phyloP scores from a whole-genome alignment of 495 filamentous ascomycete genomes.

The Hypoxylon subgilvum region DNA sequence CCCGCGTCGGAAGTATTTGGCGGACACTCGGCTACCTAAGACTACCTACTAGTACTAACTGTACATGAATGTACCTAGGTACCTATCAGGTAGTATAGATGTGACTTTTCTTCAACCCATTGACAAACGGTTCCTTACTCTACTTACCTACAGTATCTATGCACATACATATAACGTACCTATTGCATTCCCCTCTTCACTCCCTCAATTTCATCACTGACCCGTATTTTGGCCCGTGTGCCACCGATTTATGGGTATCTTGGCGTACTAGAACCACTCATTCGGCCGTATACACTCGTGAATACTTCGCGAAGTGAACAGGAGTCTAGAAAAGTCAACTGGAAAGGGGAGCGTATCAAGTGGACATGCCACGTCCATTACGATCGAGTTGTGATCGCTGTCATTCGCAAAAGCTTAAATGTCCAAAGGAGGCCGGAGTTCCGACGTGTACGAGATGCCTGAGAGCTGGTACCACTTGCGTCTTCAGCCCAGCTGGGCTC shows the following conservation, averaged over 20 bases:
- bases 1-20: too few relatives aligned
- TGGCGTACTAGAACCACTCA: not conserved
- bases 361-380: slow-evolving; percentile 35
- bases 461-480: slow-evolving; percentile 42
- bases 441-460: slow-evolving; percentile 43
- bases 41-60: too few relatives aligned
- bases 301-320: not conserved
- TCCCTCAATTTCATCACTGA: too few relatives aligned
- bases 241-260: not conserved
- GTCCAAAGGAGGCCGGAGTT: slow-evolving; percentile 40
- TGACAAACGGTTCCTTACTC: too few relatives aligned
- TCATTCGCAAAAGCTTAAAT: slow-evolving; percentile 49
- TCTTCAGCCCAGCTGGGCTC: slow-evolving; percentile 45
- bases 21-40: too few relatives aligned
- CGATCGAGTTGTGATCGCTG: slow-evolving; percentile 48
- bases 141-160: too few relatives aligned
- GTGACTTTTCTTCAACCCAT: too few relatives aligned
- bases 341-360: not conserved
- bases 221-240: not conserved
- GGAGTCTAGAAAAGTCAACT: not conserved
- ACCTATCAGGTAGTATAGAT: too few relatives aligned
- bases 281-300: too few relatives aligned
- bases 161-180: too few relatives aligned
- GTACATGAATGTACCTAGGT: too few relatives aligned
- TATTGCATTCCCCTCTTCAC: too few relatives aligned